Percentiles rank a stretch among this genome's conserved stretches.
Evolutionary conservation across 1,139 yeast genomes (phyloP).

Genomic region (Yamadazyma diddensiae): DNA sequence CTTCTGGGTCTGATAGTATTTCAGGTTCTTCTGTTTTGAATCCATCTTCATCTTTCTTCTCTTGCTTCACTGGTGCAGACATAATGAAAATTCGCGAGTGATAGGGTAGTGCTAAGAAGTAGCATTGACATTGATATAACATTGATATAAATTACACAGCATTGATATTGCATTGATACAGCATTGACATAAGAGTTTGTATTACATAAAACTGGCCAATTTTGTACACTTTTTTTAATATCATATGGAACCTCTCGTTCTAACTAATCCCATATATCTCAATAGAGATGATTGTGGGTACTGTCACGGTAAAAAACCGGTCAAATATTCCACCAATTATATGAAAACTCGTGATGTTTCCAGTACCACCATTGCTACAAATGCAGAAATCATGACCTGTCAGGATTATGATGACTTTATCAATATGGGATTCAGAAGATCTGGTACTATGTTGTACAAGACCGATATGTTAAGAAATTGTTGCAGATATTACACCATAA

Average conservation of each 20-base stretch:
- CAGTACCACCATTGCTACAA: constrained; percentile 44
- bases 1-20: constrained; percentile 47
- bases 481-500: constrained; percentile 78
- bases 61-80: constrained; percentile 10
- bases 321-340: constrained; percentile 35
- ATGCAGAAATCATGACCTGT: constrained; percentile 45
- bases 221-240: no score
- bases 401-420: constrained; percentile 60
- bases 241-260: constrained; percentile 1
- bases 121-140: no score
- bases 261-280: constrained; percentile 22
- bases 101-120: neutral
- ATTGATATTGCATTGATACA: no score
- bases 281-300: constrained; percentile 55
- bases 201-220: no score
- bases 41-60: constrained; percentile 15
- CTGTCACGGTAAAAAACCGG: constrained; percentile 50
- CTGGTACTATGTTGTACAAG: constrained; percentile 72
- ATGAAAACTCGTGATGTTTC: constrained; percentile 15
- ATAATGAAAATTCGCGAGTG: constrained; percentile 1
- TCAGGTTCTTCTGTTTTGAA: constrained; percentile 24
- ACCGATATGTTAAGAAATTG: constrained; percentile 72
- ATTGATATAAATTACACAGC: no score
- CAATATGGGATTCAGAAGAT: constrained; percentile 74
- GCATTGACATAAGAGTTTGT: no score